Percentiles rank a stretch among this genome's conserved stretches.
phyloP scores from a whole-genome alignment of 495 filamentous ascomycete species.

The Emericellopsis terricola region DNA sequence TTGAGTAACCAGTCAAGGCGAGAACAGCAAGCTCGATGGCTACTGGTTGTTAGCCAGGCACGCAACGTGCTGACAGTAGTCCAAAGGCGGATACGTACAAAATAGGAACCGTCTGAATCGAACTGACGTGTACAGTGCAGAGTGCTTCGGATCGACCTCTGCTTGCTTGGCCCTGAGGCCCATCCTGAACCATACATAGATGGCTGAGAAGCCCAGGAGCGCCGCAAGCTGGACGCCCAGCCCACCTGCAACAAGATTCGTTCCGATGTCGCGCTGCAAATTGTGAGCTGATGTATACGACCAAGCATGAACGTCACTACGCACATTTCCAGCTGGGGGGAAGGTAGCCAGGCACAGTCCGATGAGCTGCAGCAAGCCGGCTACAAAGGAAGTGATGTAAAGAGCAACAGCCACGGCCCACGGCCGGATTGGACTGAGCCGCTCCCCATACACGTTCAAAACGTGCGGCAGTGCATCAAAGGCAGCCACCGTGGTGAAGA shows the following conservation, averaged over 20 bases:
- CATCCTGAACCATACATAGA: conserved; percentile 13
- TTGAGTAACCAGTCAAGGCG: conserved; percentile 16
- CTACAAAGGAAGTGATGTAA: too few relatives aligned
- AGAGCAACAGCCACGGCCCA: conserved; percentile 14
- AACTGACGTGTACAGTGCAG: conserved; percentile 13
- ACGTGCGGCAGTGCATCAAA: conserved; percentile 18
- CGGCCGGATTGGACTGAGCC: conserved; percentile 12
- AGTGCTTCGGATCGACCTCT: conserved; percentile 12
- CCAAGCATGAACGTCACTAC: too few relatives aligned
- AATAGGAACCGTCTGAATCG: conserved; percentile 17
- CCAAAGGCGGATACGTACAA: conserved; percentile 9
- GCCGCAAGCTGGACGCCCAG: conserved; percentile 17
- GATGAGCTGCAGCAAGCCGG: too few relatives aligned
- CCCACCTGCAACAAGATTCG: conserved; percentile 15
- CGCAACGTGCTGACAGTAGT: neutral
- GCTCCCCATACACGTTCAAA: conserved; percentile 20
- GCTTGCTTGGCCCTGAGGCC: conserved; percentile 13
- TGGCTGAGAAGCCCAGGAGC: conserved; percentile 13
- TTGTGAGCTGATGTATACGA: too few relatives aligned
- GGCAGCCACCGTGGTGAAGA: conserved; percentile 16
- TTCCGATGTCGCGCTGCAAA: conserved; percentile 3
- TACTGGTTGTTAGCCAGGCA: conserved; percentile 5
- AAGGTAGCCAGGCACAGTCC: too few relatives aligned
- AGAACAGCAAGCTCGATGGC: conserved; percentile 10
- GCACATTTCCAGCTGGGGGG: too few relatives aligned